Percentiles rank a stretch among this genome's conserved stretches.
phyloP scores from a whole-genome alignment of 2,329 filamentous ascomycete genomes.

The Fusarium aywerte region DNA sequence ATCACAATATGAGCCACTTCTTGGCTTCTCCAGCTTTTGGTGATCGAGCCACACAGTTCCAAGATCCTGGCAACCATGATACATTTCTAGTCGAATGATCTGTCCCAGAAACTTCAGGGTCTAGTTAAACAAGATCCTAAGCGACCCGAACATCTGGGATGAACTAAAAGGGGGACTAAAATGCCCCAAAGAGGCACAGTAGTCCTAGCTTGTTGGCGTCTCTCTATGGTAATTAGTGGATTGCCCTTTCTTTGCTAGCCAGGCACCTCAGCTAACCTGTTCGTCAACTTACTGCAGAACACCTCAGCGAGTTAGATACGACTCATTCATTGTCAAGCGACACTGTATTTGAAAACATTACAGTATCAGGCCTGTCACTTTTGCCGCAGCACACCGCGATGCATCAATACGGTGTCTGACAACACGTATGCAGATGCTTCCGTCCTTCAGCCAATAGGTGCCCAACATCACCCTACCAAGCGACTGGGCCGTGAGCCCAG shows the following conservation, averaged over 20 bases:
- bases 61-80: slow-evolving; percentile 40
- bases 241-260: slow-evolving; percentile 33
- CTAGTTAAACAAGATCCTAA: slow-evolving; percentile 52
- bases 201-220: slow-evolving; percentile 44
- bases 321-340: slow-evolving; percentile 8
- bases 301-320: slow-evolving; percentile 22
- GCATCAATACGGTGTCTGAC: slow-evolving; percentile 42
- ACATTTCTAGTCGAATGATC: slow-evolving; percentile 43
- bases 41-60: slow-evolving; percentile 30
- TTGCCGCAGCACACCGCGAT: slow-evolving; percentile 31
- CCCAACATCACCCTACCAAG: slow-evolving; percentile 35
- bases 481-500: slow-evolving; percentile 38
- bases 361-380: slow-evolving; percentile 24
- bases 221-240: slow-evolving; percentile 37
- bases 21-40: slow-evolving; percentile 25
- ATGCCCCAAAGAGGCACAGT: slow-evolving; percentile 50
- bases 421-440: slow-evolving; percentile 37
- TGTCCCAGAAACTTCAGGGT: slow-evolving; percentile 46
- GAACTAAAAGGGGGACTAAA: slow-evolving; percentile 52
- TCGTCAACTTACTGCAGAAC: slow-evolving; percentile 28
- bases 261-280: slow-evolving; percentile 40
- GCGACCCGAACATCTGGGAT: slow-evolving; percentile 54
- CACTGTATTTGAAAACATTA: slow-evolving; percentile 6
- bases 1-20: slow-evolving; percentile 24
- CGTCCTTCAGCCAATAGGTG: slow-evolving; percentile 30